Evolutionary conservation across 2,329 filamentous ascomycete species (phyloP).

Genomic region (Aaosphaeria arxii): DNA sequence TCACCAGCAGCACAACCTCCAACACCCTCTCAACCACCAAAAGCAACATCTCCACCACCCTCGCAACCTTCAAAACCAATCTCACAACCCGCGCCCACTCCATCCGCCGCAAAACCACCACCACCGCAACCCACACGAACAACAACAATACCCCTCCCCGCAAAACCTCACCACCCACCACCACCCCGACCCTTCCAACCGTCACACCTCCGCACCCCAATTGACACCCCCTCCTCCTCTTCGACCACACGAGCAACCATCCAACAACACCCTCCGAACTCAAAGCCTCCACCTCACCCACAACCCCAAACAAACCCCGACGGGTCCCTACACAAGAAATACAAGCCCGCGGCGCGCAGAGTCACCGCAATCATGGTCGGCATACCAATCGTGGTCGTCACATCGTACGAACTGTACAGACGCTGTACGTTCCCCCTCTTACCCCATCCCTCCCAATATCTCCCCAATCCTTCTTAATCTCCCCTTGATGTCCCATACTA

Average conservation of each 20-base stretch:
- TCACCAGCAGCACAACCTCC: conserved; percentile 4
- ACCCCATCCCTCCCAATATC: no score
- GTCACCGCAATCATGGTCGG: conserved; percentile 34
- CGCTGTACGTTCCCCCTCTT: conserved; percentile 13
- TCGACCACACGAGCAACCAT: conserved; percentile 1
- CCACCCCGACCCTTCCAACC: background rate
- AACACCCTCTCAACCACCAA: conserved; percentile 4
- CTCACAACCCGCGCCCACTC: background rate
- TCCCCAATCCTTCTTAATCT: no score
- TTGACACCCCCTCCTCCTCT: no score
- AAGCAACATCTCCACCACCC: conserved; percentile 3
- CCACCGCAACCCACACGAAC: conserved; percentile 1
- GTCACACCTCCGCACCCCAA: no score
- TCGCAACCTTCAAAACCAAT: conserved; percentile 2
- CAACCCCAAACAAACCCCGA: conserved; percentile 1
- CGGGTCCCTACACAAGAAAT: conserved; percentile 24
- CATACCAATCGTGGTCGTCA: conserved; percentile 31
- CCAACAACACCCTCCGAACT: conserved; percentile 3
- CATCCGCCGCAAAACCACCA: background rate
- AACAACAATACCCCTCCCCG: background rate
- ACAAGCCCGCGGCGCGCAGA: conserved; percentile 27
- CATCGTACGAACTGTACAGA: conserved; percentile 29
- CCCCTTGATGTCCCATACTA: background rate
- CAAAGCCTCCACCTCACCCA: background rate
- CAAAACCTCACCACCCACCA: background rate